These are phyloP conservation scores for Lizanozyma gosingica DNA, from an alignment of 1,139 yeast genomes.

Conservation along the genomic window DNA sequence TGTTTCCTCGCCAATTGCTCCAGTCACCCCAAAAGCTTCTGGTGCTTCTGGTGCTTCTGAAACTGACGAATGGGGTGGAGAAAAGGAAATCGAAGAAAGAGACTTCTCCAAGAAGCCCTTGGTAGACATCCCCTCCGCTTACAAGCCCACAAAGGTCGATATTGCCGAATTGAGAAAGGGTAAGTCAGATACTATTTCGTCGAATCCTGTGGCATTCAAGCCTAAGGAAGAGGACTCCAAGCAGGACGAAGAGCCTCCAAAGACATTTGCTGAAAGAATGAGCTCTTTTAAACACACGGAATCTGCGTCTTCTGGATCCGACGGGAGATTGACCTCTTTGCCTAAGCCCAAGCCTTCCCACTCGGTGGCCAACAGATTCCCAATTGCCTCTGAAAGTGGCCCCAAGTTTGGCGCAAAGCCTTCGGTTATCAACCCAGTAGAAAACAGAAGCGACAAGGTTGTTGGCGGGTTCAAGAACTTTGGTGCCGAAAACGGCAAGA, in stretches of 20 bases:
- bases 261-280: conserved; percentile 37
- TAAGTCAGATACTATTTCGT: conserved; percentile 38
- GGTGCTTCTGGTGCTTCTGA: conserved; percentile 7
- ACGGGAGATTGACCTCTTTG: conserved; percentile 48
- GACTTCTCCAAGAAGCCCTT: conserved; percentile 59
- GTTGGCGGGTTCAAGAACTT: conserved; percentile 61
- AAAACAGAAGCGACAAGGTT: conserved; percentile 33
- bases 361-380: conserved; percentile 47
- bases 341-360: conserved; percentile 56
- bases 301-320: conserved; percentile 8
- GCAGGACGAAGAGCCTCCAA: conserved; percentile 21
- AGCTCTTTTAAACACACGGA: conserved; percentile 19
- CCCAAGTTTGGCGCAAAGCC: conserved; percentile 54
- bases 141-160: conserved; percentile 52
- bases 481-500: conserved; percentile 70
- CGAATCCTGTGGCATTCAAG: conserved; percentile 27
- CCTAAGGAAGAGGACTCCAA: conserved; percentile 9
- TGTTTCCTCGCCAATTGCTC: not conserved
- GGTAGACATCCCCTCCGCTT: conserved; percentile 54
- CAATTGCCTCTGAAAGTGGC: conserved; percentile 15
- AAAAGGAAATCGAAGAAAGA: conserved; percentile 59
- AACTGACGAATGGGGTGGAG: conserved; percentile 61
- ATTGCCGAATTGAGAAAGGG: conserved; percentile 36
- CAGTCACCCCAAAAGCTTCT: not conserved
- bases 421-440: conserved; percentile 20